Percentiles rank a stretch among this genome's conserved stretches.
These are phyloP conservation scores for Peltaster fructicola DNA, from an alignment of 2,329 filamentous ascomycete species.

Conservation along the genomic window DNA sequence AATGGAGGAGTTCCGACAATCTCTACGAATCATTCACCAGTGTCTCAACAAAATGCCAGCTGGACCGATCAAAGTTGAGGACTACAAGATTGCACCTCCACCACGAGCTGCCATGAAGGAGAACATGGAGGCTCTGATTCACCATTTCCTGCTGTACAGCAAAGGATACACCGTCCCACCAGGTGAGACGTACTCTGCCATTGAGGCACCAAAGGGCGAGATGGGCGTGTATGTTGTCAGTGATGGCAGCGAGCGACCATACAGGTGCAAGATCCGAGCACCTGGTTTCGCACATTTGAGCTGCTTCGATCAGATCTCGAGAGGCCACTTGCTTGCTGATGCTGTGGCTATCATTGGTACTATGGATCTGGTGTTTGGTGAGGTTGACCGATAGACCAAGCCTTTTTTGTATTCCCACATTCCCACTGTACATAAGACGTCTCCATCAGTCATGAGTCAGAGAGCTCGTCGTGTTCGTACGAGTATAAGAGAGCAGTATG, in stretches of 20 bases:
- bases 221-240: conserved; percentile 97
- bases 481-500: too few species aligned
- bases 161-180: conserved; percentile 96
- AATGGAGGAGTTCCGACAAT: conserved; percentile 99
- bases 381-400: conserved; percentile 19
- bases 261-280: conserved; percentile 92
- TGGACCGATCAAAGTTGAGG: conserved; percentile 85
- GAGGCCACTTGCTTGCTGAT: conserved; percentile 87
- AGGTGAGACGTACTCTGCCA: conserved; percentile 93
- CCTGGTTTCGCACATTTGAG: conserved; percentile 90
- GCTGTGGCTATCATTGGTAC: conserved; percentile 81
- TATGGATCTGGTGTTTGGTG: conserved; percentile 59
- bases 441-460: too few species aligned
- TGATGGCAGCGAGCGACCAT: conserved; percentile 89
- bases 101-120: conserved; percentile 99
- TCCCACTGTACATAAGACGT: too few species aligned
- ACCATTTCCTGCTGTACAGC: conserved; percentile 97
- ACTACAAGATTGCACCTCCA: conserved; percentile 95
- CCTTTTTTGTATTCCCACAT: too few species aligned
- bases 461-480: too few species aligned
- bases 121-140: conserved; percentile 99
- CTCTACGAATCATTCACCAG: conserved; percentile 93
- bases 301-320: conserved; percentile 83
- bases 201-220: conserved; percentile 99
- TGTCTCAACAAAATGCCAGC: conserved; percentile 98